Evolutionary conservation across 164 flowering plant genomes (phyloP), one percentile per base, ranked within the genome.

Genomic region (Nelumbo lutea): DNA sequence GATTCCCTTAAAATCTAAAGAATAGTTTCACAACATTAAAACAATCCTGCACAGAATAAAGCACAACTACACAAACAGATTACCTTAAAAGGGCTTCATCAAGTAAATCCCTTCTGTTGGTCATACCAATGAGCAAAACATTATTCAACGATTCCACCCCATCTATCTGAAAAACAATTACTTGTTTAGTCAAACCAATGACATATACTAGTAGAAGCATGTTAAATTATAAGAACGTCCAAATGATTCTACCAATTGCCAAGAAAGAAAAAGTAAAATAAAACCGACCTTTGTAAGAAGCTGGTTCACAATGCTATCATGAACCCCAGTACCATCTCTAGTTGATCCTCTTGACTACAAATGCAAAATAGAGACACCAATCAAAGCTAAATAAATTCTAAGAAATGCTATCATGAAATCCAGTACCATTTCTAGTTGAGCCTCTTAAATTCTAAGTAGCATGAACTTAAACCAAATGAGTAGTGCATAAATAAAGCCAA

Each of bases 101-200:
- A 76, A 91, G 86, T 78, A 95, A 76, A 84, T 95, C 98, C 75
- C 88, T 95, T 77, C 98, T 85, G 83, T 95, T 95, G 55, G 98
- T 95, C 98, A 95, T 95, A 66, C 98, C 97, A 78, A 95, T 95
- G 67, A 95, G 94, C 83, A 95, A 79, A 62, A 95, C 98, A 83
- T 95, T 95, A 72, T 95, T 95, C 72, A 95, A 75, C 9, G 98
- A 79, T 79, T 95, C 98, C 74, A 95, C 98, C 61, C 97, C 96
- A 83, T 95, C 98, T 74, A 95, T 95, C 97, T 93, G 83, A 43
- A 78, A 65, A 74, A 64, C 38, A 73, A 77, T 27, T 55, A 62
- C 63, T 59, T 59, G 47, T 50, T 70, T 48, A 75, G 74, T 57
- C 14, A 40, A 1, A 14, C 42, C 5, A 46, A 46, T 38, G 48